Base-by-base conservation (phyloP, 2,329 filamentous ascomycete genomes). In the Cladosporium sp. region DNA sequence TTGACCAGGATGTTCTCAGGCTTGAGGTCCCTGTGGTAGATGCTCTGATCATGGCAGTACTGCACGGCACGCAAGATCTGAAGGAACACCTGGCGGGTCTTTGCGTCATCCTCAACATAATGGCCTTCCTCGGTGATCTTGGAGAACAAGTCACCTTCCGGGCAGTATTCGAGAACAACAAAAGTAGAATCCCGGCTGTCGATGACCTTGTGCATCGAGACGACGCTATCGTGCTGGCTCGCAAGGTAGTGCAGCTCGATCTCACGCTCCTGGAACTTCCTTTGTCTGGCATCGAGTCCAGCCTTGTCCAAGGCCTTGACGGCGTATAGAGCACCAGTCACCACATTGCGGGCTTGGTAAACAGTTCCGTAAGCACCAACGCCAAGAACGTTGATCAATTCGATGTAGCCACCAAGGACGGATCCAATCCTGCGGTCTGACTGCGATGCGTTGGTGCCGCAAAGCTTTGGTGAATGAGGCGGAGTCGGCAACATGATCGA, bases 11-110 rank as follows among this genome's bases (percentile, higher is more conserved):
- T 92, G 80, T 99, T 99, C 84, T 99, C 95, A 67, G 95, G 95
- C 85, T 99, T 99, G 69, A 99, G 85, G 79, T 99, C 95, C 80
- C 95, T 87, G 80, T 99, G 95, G 84, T 96, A 99, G 77, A 99
- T 96, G 75, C 93, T 93, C 75, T 93, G 83, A 72, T 87, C 88
- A 80, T 99, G 95, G 86, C 95, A 98, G 81, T 93, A 92, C 77
- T 95, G 91, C 71, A 98, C 94, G 79, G 95, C 95, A 85, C 97
- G 92, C 85, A 99, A 81, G 75, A 99, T 92, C 80, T 99, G 95
- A 69, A 98, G 87, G 79, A 98, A 98, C 66, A 93, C 90, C 71
- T 87, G 87, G 82, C 90, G 92, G 84, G 91, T 91, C 77, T 97
- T 86, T 74, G 88, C 86, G 82, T 98, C 94, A 82, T 97, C 93